Evolutionary conservation across 257 asterid genomes (phyloP), one percentile per base, ranked within the genome.

Genomic region (Solanum pimpinellifolium): DNA sequence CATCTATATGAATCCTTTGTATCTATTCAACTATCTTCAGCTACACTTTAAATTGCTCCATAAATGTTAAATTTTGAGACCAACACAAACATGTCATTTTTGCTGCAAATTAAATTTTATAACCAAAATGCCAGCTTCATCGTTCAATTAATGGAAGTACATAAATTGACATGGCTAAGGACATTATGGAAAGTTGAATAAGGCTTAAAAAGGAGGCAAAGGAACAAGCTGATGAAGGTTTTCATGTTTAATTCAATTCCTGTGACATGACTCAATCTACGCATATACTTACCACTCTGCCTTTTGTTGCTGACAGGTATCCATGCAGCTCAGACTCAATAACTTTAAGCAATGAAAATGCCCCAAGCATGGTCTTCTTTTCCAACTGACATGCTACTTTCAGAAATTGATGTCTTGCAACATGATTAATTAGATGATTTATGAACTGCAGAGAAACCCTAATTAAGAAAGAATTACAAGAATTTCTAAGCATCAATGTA

Each of bases 301-400:
- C 94, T 88, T 90, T 94, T 83, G 95, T 92, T 77, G 97, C 95
- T 87, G 99, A 97, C 83, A 95, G 90, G 91, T 95, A 97, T 7
- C 99, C 98, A 88, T 95, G 98, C 91, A 97, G 91, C 91, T 97
- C 99, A 72, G 93, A 92, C 90, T 97, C 98, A 39, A 94, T 93
- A 84, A 95, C 98, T 94, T 97, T 97, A 85, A 97, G 97, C 90
- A 97, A 88, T 42, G 98, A 93, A 92, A 89, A 95, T 65, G 98
- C 99, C 90, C 98, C 98, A 88, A 95, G 98, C 98, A 95, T 94
- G 81, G 97, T 95, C 91, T 95, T 97, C 95, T 94, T 97, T 89
- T 97, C 99, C 92, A 94, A 78, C 85, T 97, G 98, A 89, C 99
- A 97, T 66, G 99, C 98, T 89, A 95, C 83, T 92, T 95, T 97